Base-by-base conservation (phyloP, 345 rosid species). In the Acer yangbiense region DNA sequence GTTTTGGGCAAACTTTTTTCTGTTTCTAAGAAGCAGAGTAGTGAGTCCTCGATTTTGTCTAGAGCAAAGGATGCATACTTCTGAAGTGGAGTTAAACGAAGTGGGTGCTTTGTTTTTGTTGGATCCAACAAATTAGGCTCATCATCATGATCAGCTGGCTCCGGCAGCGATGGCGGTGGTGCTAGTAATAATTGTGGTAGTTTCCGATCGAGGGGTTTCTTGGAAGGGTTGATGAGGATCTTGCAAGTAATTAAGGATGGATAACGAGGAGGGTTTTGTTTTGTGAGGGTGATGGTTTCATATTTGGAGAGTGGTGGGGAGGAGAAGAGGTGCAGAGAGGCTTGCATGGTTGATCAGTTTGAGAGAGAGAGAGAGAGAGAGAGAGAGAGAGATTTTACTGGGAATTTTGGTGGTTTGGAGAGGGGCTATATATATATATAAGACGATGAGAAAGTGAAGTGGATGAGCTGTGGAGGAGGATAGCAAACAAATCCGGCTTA, bases 1-100 rank as follows among this genome's bases (percentile, higher is more conserved):
- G 76, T 84, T 71, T 74, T 82, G 0, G 86, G 85, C 57, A 88
- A 75, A 1, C 65, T 67, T 21, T 76, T 81, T 11, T 39, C 46
- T 69, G 71, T 84, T 57, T 88, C 90, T 6, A 82, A 62, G 16
- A 79, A 76, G 2, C 60, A 41, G 70, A 84, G 64, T 17, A 90
- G 29, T 0, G 73, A 80, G n/a, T 57, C 60, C 74, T 90, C 93
- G 14, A 88, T 73, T 52, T 52, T 77, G 82, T 86, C 87, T 14
- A 88, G 64, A 52, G 83, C 84, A 9, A 68, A 67, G 32, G 87
- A 85, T 1, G 79, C 87, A 11, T 83, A 46, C 80, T 68, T 83
- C 66, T 88, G 90, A 3, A 90, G 8, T 3, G 76, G 83, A 72
- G 85, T 88, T 4, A 87, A 73, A 44, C 11, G 82, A 65, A 27